Percentiles rank a stretch among this genome's conserved stretches.
Evolutionary conservation across 2,329 filamentous ascomycete genomes (phyloP).

Genomic region (Neonectria faginata): DNA sequence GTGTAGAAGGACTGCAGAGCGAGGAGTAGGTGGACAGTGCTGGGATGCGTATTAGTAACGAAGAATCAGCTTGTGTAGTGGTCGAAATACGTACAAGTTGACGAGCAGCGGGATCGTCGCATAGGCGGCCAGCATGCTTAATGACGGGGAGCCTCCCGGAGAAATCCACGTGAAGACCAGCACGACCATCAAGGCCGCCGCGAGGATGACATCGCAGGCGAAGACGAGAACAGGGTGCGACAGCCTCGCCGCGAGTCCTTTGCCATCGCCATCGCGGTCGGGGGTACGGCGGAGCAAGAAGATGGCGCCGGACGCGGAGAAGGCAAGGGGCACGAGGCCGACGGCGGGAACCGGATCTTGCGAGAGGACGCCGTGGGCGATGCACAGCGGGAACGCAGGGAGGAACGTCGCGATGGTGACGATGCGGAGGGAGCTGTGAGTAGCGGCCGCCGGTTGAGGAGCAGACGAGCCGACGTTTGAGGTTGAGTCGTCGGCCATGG

Average conservation of each 20-base stretch:
- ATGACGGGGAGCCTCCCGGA: constrained; percentile 42
- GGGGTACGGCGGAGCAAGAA: constrained; percentile 39
- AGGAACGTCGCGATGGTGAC: constrained; percentile 52
- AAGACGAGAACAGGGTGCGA: constrained; percentile 53
- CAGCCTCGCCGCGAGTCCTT: constrained; percentile 13
- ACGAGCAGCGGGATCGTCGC: constrained; percentile 56
- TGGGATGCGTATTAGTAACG: constrained; percentile 34
- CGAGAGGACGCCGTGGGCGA: constrained; percentile 54
- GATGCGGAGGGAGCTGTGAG: constrained; percentile 48
- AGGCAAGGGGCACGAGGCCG: constrained; percentile 54
- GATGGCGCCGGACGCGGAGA: constrained; percentile 49
- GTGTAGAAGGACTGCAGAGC: constrained; percentile 54
- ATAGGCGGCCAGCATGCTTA: constrained; percentile 58
- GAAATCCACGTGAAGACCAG: constrained; percentile 56
- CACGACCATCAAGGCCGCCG: constrained; percentile 53
- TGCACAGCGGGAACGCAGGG: constrained; percentile 54
- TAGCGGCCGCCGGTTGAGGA: constrained; percentile 26
- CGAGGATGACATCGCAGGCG: constrained; percentile 51
- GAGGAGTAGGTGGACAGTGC: constrained; percentile 54
- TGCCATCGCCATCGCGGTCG: constrained; percentile 9
- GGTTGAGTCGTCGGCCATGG: constrained; percentile 34
- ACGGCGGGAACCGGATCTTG: constrained; percentile 51
- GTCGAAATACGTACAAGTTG: constrained; percentile 52
- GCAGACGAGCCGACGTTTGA: constrained; percentile 31
- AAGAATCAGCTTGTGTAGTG: not conserved